Evolutionary conservation across 108 stramenopile genomes (phyloP).

Genomic region (Bacterosira constricta): DNA sequence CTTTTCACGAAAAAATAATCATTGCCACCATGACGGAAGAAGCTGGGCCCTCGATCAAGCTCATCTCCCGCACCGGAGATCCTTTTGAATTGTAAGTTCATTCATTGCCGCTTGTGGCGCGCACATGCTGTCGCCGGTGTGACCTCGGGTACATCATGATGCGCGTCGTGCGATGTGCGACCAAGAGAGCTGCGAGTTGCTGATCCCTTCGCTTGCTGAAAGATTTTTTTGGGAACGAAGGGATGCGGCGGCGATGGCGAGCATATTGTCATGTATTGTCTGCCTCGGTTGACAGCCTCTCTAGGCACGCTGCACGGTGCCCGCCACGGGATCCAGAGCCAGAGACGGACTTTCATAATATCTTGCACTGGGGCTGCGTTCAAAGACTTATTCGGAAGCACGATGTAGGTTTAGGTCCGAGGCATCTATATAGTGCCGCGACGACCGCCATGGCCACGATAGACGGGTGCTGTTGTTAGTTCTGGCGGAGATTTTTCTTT

Average conservation of each 20-base stretch:
- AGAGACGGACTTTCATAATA: too few relatives aligned
- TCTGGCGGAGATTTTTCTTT: background rate
- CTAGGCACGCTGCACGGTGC: too few relatives aligned
- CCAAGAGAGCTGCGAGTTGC: too few relatives aligned
- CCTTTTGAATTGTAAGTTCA: conserved; percentile 26
- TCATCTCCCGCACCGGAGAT: conserved; percentile 16
- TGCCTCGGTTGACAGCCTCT: too few relatives aligned
- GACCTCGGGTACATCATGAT: too few relatives aligned
- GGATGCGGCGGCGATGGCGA: background rate
- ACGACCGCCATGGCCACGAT: too few relatives aligned
- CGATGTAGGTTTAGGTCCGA: background rate
- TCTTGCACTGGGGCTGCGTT: too few relatives aligned
- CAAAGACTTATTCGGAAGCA: background rate
- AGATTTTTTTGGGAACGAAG: background rate
- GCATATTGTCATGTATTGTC: background rate
- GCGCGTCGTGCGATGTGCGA: too few relatives aligned
- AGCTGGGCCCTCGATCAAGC: conserved; percentile 16
- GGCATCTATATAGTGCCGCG: too few relatives aligned
- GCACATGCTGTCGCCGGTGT: background rate
- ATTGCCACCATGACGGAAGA: background rate
- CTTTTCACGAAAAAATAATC: background rate
- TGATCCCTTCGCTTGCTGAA: background rate
- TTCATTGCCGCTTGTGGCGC: background rate
- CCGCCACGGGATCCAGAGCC: too few relatives aligned
- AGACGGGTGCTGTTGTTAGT: background rate